phyloP scores from a whole-genome alignment of 2,329 filamentous ascomycete genomes.

The Arachnomyces sp. region DNA sequence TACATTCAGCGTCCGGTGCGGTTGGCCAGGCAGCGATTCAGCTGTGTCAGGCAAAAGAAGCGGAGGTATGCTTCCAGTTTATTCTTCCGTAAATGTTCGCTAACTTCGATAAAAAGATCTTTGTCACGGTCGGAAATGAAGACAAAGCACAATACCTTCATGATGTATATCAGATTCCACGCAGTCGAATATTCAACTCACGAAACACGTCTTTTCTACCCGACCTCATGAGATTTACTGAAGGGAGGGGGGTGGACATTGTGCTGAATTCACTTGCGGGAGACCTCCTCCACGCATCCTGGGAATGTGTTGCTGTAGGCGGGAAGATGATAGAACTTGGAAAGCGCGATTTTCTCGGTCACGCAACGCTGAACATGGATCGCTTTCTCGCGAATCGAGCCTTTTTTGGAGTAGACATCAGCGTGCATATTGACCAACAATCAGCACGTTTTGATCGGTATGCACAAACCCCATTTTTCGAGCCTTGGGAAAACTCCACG shows the following conservation, averaged over 20 bases:
- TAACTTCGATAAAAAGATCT: conserved; percentile 4
- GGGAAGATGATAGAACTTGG: conserved; percentile 41
- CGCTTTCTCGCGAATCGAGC: conserved; percentile 31
- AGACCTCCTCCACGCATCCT: conserved; percentile 8
- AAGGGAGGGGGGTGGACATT: conserved; percentile 11
- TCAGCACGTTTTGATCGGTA: not conserved
- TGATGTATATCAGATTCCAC: conserved; percentile 5
- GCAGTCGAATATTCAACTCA: conserved; percentile 8
- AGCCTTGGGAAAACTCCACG: too few relatives aligned
- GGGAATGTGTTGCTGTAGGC: conserved; percentile 17
- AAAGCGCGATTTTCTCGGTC: conserved; percentile 32
- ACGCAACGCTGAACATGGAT: conserved; percentile 32
- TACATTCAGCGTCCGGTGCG: not conserved
- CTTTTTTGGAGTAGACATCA: conserved; percentile 16
- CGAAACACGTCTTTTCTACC: conserved; percentile 2
- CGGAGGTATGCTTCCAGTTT: not conserved
- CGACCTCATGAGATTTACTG: conserved; percentile 3
- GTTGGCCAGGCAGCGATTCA: conserved; percentile 3
- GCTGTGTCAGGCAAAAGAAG: not conserved
- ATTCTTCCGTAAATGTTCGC: not conserved
- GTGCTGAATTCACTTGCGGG: conserved; percentile 10
- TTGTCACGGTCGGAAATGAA: conserved; percentile 7
- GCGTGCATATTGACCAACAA: not conserved
- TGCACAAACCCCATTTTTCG: too few relatives aligned
- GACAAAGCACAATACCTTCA: conserved; percentile 10